Evolutionary conservation across 495 filamentous ascomycete species (phyloP), one percentile per base, ranked within the genome.

Genomic region (Penicillium flavigenum): DNA sequence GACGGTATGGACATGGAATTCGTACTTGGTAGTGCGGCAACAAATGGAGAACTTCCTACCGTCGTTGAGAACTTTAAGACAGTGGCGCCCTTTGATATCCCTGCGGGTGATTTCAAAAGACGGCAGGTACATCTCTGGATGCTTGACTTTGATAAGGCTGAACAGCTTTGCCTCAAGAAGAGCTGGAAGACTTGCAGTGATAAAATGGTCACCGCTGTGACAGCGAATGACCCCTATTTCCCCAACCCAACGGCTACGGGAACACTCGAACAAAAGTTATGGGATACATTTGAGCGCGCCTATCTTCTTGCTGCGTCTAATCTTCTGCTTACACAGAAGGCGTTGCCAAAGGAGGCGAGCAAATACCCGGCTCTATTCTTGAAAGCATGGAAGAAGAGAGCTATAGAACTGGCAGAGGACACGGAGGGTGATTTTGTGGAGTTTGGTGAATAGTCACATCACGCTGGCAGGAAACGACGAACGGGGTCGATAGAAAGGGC

Each of bases 261-360:
- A 11, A 43, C 17, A 4, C n/a, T 43, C 19, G 41, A 43, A 43
- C n/a, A 43, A 9, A 43, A 43, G 19, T 14, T 43, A 22, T 43
- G 41, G 41, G 41, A 43, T 19, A 22, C 41, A 22, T 43, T 43
- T 22, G 17, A 43, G 9, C 41, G 19, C 8, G 17, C 41, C 19
- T 43, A 43, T 43, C 41, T 43, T 20, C 41, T 43, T 43, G 41
- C 41, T 43, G 17, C 41, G 41, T 43, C 41, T 43, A 11, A 19
- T 19, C 7, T 43, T 43, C 8, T 22, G 4, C 41, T 11, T 20
- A 43, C 19, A 14, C 41, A 43, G 41, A 43, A 10, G 3, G 7
- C 9, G 41, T 22, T 43, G 19, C 17, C 41, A 20, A 22, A 43
- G 17, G 22, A 43, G 7, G 41, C 41, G 9, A 22, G 10, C 14